A percentile compares a stretch with the other conserved stretches of the same genome.
These are phyloP conservation scores for Brassica incana DNA, from an alignment of 345 rosid species.

Conservation along the genomic window DNA sequence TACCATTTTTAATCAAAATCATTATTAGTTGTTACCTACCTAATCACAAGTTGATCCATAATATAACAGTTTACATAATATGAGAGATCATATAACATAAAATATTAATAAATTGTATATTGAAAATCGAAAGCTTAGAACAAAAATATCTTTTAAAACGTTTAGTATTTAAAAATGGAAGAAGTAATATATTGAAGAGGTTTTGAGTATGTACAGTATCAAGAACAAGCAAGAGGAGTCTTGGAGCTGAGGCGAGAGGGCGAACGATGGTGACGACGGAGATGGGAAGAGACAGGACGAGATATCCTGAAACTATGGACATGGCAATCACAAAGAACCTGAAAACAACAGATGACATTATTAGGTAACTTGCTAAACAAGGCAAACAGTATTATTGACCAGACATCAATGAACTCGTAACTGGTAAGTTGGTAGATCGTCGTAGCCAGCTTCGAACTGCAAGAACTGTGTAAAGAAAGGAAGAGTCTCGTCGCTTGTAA, in stretches of 20 bases:
- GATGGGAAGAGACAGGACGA: constrained; percentile 82
- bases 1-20: no score
- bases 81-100: no score
- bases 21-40: no score
- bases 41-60: no score
- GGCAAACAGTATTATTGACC: background rate
- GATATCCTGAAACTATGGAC: constrained; percentile 64
- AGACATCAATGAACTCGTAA: constrained; percentile 27
- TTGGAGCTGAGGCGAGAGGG: constrained; percentile 65
- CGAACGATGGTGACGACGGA: constrained; percentile 74
- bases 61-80: no score
- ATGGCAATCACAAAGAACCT: constrained; percentile 85
- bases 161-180: no score
- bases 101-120: no score
- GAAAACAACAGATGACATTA: background rate
- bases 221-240: constrained; percentile 59
- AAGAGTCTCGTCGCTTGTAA: constrained; percentile 71
- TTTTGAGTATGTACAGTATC: constrained; percentile 61
- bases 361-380: constrained; percentile 43
- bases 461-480: constrained; percentile 92
- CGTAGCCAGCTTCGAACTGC: constrained; percentile 84
- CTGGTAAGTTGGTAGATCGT: constrained; percentile 76
- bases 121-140: no score
- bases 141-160: no score
- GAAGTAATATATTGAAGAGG: no score